Percentiles rank a stretch among this genome's conserved stretches.
These are phyloP conservation scores for Alternaria sp. DNA, from an alignment of 2,329 filamentous ascomycete genomes.

Conservation along the genomic window DNA sequence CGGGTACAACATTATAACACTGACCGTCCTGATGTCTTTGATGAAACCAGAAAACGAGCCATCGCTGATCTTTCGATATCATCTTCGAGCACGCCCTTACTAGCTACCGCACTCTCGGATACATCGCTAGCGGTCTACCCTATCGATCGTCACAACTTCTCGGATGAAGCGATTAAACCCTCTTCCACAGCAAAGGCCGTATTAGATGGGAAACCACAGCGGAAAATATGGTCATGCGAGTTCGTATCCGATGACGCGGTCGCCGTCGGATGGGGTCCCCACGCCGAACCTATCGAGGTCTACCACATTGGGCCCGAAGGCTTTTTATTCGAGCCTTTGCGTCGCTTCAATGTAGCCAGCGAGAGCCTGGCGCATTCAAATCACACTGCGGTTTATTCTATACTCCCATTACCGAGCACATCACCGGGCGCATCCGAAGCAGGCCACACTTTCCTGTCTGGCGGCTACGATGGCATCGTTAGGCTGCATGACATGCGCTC, in stretches of 20 bases:
- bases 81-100: constrained; percentile 48
- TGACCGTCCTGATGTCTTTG: constrained; percentile 53
- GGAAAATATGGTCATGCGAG: constrained; percentile 57
- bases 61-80: constrained; percentile 53
- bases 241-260: constrained; percentile 59
- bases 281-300: constrained; percentile 55
- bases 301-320: constrained; percentile 58
- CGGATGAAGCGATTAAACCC: constrained; percentile 31
- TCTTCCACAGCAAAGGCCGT: constrained; percentile 26
- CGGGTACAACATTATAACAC: constrained; percentile 49
- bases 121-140: constrained; percentile 55
- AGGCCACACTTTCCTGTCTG: constrained; percentile 63
- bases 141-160: constrained; percentile 32
- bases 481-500: constrained; percentile 68
- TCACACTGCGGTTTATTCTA: constrained; percentile 53
- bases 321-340: constrained; percentile 46
- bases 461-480: constrained; percentile 63
- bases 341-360: constrained; percentile 46
- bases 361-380: not conserved
- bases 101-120: constrained; percentile 61
- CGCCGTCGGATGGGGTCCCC: constrained; percentile 58
- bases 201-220: constrained; percentile 15
- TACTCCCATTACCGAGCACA: constrained; percentile 49
- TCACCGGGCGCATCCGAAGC: constrained; percentile 40
- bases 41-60: not conserved